Evolutionary conservation across 225 moss, liverwort and hornwort genomes (phyloP).

Genomic region (Bryoerythrophyllum caledonicum): DNA sequence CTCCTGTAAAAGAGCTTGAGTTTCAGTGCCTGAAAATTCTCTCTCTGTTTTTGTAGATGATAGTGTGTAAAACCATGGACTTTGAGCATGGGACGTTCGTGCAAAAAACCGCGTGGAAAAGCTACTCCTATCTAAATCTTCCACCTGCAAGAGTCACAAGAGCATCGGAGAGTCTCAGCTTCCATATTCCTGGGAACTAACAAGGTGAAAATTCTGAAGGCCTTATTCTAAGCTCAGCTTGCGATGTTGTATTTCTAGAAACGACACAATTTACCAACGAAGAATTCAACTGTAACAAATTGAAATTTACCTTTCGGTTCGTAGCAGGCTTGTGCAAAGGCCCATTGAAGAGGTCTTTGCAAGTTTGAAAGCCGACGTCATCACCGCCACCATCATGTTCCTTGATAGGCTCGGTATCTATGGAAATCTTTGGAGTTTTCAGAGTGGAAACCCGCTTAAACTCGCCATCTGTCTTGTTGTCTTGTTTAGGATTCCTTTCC

Average conservation of each 20-base stretch:
- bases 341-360: slow-evolving; percentile 33
- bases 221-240: neutral
- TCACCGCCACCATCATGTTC: slow-evolving; percentile 26
- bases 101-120: slow-evolving; percentile 46
- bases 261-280: neutral
- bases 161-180: slow-evolving; percentile 13
- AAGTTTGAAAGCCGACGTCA: slow-evolving; percentile 31
- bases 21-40: slow-evolving; percentile 23
- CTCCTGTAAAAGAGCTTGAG: slow-evolving; percentile 47
- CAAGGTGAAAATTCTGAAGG: neutral
- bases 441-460: slow-evolving; percentile 10
- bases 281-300: neutral
- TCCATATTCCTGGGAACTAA: neutral
- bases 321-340: slow-evolving; percentile 37
- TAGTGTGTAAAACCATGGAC: slow-evolving; percentile 39
- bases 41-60: slow-evolving; percentile 24
- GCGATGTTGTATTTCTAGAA: neutral
- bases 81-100: slow-evolving; percentile 26
- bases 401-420: slow-evolving; percentile 17
- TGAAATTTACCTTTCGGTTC: slow-evolving; percentile 29
- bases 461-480: slow-evolving; percentile 13
- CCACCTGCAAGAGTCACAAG: slow-evolving; percentile 40
- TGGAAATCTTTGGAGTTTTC: slow-evolving; percentile 26
- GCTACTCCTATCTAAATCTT: slow-evolving; percentile 39
- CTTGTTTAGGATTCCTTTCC: slow-evolving; percentile 27